Base-by-base conservation (phyloP, 163 green algal genomes). In the Scenedesmus sp. region DNA sequence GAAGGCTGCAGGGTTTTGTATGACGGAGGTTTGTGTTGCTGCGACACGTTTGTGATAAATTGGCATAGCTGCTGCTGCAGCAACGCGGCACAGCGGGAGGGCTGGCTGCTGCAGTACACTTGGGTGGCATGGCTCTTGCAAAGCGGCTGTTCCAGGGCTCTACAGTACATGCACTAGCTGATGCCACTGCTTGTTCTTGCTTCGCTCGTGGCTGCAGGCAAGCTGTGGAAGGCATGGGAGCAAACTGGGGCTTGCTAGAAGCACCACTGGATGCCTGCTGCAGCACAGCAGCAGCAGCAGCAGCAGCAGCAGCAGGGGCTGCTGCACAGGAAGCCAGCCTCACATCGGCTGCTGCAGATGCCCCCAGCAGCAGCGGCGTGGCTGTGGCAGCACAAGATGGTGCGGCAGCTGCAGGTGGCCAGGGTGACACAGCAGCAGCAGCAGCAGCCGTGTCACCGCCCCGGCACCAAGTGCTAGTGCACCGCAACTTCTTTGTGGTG, bases 401-500 rank as follows among this genome's bases (percentile, higher is more conserved):
- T 70, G 62, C 62, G 13, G 62, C 62, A 70, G 62, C 62, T 20
- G 62, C 62, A 12, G 10, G 62, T 70, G 62, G 62, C 15, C 59
- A 6, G 12, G 67, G 12, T 77, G 67, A 8, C 67, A 15, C 23
- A 59, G 59, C 34, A 74, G 26, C 46, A 86, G 81, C 34, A 84
- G 76, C 76, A 64, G 76, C 76, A 84, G 76, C 34, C 9, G 64
- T 60, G 5, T 7, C 16, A 16, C 34, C 34, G 34, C 34, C 34
- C 34, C 34, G 34, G 34, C 34, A 46, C 34, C 12, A 34, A 1
- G 10, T 81, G 1, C 13, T 60, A 15, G 12, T 91, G 76, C 74
- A 91, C 55, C 87, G 20, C 70, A 79, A 87, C 87, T 91, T 79
- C 76, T 91, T 91, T 55, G 87, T 87, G 12, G 0, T 91, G 56